Evolutionary conservation across 1,284 basidiomycete genomes (phyloP), one percentile per base, ranked within the genome.

Genomic region (Ustilago shanxiensis): DNA sequence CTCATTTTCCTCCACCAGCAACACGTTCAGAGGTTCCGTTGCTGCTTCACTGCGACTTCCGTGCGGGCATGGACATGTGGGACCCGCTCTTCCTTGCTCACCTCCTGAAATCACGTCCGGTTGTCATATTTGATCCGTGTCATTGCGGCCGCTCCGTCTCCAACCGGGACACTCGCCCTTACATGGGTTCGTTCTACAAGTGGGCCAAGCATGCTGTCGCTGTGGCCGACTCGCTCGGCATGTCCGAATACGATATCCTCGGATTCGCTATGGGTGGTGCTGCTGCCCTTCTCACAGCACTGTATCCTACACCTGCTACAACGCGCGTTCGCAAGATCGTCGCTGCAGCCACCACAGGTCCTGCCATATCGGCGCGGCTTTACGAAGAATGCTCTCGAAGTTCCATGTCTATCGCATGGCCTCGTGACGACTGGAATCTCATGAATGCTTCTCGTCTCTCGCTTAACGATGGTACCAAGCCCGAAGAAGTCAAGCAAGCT

Each of bases 21-120:
- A 58, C 37, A 18, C 70, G 58, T 16, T 31, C 56, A 26, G 56
- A 66, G 13, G 57, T 63, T 20, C 70, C 70, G 9, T 33, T 72
- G 52, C 64, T 72, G n/a, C 55, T 72, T 11, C 70, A 72, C 51
- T 66, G 63, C 51, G 70, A 72, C 41, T 72, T 72, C n/a, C 70
- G 70, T 20, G 60, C 60, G 0, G 70, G 64, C 45, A 72, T 72
- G 70, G 64, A 72, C 49, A 66, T 72, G 63, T 72, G 70, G 70
- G 70, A 72, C 41, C 70, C 70, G 26, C 65, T 80, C 72, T 62
- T 80, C 66, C 68, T 80, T 37, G 59, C 75, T 47, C 60, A 80
- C 24, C 66, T 80, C 35, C 58, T 80, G 54, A 55, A 66, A 67
- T 50, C 72, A 63, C 79, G 70, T 24, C 70, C 70, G 1, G 39